Evolutionary conservation across 73 alveolate genomes (phyloP), one percentile per base, ranked within the genome.

Genomic region (Paramecium biaurelia): DNA sequence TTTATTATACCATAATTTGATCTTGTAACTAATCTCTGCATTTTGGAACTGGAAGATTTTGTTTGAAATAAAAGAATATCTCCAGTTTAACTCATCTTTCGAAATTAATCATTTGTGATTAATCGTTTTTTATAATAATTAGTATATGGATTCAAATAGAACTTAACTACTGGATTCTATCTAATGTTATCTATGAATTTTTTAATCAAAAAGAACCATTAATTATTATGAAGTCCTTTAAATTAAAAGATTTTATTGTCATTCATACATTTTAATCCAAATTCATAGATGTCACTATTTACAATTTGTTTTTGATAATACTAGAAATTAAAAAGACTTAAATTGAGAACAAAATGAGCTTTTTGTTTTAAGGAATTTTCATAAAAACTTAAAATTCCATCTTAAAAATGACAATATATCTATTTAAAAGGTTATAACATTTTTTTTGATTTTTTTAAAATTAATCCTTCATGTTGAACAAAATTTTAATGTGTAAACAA

Each of bases 331-430:
- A 76, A 76, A 14, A 76, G 68, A 23, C 18, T 26, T 38, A 76
- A 11, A 76, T 76, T 76, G 53, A 76, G 89, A 6, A 76, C 70
- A 9, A 76, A 34, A 28, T 21, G 43, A 41, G 89, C 89, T n/a
- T 76, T 76, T 7, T 42, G 10, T 11, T 28, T 45, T 34, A 1
- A 34, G 11, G 38, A 18, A 28, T 76, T 38, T 35, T 7, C 5
- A 45, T 38, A 76, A 42, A 76, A 38, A 42, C 70, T 76, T 45
- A 76, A 76, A 11, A 76, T 76, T 41, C 89, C 89, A 38, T 76
- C 89, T 15, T 21, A 26, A 42, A 76, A 45, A 23, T 76, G 72
- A 76, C 89, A 76, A 76, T 34, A 76, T 34, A 70, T 24, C 43
- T 59, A 59, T 32, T 59, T 59, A 15, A 26, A 59, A 2, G 79